Evolutionary conservation across 192 early-diverging fungal genomes (phyloP), one percentile per base, ranked within the genome.

Genomic region (Radiomyces spectabilis): DNA sequence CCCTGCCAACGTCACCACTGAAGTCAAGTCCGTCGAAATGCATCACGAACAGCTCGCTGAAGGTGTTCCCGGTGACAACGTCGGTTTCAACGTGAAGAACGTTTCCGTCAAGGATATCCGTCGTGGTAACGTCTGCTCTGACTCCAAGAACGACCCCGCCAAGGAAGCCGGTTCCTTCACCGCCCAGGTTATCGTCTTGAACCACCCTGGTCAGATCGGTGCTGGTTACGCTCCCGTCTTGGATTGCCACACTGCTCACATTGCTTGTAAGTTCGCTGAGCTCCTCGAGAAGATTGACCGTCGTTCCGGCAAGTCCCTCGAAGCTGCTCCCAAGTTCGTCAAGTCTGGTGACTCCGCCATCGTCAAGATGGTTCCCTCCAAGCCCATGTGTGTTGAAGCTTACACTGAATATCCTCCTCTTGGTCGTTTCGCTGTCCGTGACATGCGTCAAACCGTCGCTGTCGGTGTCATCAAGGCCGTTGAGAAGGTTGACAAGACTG

Each of bases 71-170:
- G 94, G 94, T 61, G 94, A 97, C 86, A 93, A 95, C 85, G 91
- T 97, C 68, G 94, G 92, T 70, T 93, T 97, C 87, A 95, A 95
- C 88, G 85, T 95, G 81, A 97, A 93, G 91, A 92, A 91, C 87
- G 89, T 94, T 41, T 92, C 91, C 55, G 89, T 91, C 77, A 95
- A 93, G 87, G 90, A 94, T 72, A 95, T 95, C 79, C 92, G 91
- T 66, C 88, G 91, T 84, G 94, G 92, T 71, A 80, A 85, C 76
- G 92, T 94, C 78, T 85, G 84, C 82, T 91, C 88, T 57, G 91
- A 94, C 87, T 89, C 89, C 74, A 94, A 94, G 87, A 92, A 91
- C 77, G 89, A 93, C 79, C 88, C 91, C 74, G 86, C 91, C 75
- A 94, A 91, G 82, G 90, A 86, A 53, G 72, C 86, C 62, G 86